Conservation (phyloP, 192 early-diverging fungal genomes). For the Neocallimastix lanati region DNA sequence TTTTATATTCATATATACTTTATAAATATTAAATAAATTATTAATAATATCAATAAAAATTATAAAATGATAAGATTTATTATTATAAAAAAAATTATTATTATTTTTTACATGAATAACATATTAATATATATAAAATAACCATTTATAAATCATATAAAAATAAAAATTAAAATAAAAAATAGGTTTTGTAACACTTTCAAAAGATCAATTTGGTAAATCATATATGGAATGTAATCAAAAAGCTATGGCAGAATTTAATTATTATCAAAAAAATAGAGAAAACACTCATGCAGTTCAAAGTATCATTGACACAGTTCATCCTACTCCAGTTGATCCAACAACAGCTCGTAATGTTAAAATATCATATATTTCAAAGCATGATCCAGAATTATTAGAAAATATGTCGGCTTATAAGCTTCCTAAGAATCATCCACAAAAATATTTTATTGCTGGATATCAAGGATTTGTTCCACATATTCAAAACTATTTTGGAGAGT, state of each 20-base stretch:
- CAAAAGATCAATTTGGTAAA: not conserved
- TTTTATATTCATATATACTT: too few species aligned
- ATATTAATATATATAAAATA: too few species aligned
- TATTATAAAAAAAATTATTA: too few species aligned
- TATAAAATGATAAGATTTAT: too few species aligned
- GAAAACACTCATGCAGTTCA: not conserved
- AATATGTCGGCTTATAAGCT: conserved; percentile 15
- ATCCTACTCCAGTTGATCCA: not conserved
- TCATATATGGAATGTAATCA: not conserved
- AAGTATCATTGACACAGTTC: not conserved
- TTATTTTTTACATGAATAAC: too few species aligned
- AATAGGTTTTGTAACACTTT: not conserved
- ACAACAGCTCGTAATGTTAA: not conserved
- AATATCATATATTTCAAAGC: not conserved
- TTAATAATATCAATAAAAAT: too few species aligned
- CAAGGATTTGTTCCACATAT: conserved; percentile 36
- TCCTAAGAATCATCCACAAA: conserved; percentile 23
- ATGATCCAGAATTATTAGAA: not conserved
- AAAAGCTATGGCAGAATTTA: not conserved
- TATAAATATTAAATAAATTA: too few species aligned
- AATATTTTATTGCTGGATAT: conserved; percentile 36
- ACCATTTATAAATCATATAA: too few species aligned
- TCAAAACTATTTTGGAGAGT: conserved; percentile 40
- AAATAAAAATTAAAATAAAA: too few species aligned
- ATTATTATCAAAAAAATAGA: not conserved